Base-by-base conservation (phyloP, 2,329 filamentous ascomycete species). In the Sarocladium kiliense region DNA sequence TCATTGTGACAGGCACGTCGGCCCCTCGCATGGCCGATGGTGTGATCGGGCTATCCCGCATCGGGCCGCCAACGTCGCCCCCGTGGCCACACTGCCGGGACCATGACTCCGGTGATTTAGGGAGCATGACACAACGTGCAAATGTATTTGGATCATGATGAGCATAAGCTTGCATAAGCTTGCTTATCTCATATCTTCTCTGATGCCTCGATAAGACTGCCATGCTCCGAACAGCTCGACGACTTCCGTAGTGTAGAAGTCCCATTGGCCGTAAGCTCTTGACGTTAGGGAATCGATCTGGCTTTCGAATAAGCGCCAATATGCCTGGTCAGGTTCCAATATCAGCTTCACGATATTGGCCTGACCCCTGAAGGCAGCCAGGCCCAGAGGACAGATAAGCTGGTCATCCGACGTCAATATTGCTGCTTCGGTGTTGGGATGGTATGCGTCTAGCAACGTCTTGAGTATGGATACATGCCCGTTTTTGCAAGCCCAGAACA, bases 1-100 rank as follows among this genome's bases (percentile, higher is more conserved):
- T 32, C 27, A 11, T 5, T 18, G 6, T 47, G 44, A 30, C 14
- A 51, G 47, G 27, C 14, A 27, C 47, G n/a, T 51, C 47, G 47
- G 47, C 27, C 27, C n/a, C 10, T 34, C 47, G 47, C 47, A 27
- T 19, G 47, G 30, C 10, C 27, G 47, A 51, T 51, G 47, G 27
- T 51, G 47, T 51, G 47, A 34, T 51, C 36, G 26, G 4, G 47
- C 47, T 51, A 51, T 51, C n/a, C 47, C 47, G 3, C 27, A 51
- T 51, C 27, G 16, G 47, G 47, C 4, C 14, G 19, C 27, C 18
- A 47, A 27, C 23, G 27, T 34, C 12, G 47, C 30, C 25, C 39
- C 39, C n/a, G 3, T 27, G 44, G 21, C 25, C 23, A 23, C 44
- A 10, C 16, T 10, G 36, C 16, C 16, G 36, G 18, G 36, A 9